Percentiles rank a stretch among this genome's conserved stretches.
Evolutionary conservation across 805 yeast genomes (phyloP).

Genomic region (Cyberlindnera galapagoensis): DNA sequence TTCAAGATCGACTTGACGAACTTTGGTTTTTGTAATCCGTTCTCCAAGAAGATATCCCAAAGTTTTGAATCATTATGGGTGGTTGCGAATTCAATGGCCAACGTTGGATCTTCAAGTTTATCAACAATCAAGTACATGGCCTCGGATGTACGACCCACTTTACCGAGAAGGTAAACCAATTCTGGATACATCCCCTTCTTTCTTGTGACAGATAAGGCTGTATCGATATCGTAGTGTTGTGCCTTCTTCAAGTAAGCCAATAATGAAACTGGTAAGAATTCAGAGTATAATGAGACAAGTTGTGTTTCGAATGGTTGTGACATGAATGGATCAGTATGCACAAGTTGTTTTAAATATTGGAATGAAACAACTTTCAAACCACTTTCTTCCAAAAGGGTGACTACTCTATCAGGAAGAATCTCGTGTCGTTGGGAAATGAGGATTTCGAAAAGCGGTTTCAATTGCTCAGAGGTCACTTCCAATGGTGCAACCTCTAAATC

Average conservation of each 20-base stretch:
- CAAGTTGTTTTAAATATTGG: conserved; percentile 58
- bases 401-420: conserved; percentile 45
- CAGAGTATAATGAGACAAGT: conserved; percentile 57
- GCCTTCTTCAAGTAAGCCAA: conserved; percentile 55
- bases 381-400: conserved; percentile 36
- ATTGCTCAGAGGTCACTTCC: conserved; percentile 18
- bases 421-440: conserved; percentile 63
- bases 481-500: conserved; percentile 35
- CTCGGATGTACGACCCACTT: conserved; percentile 69
- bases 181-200: conserved; percentile 51
- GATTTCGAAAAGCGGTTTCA: conserved; percentile 42
- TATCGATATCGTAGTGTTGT: conserved; percentile 58
- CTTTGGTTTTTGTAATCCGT: conserved; percentile 65
- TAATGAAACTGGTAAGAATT: conserved; percentile 48
- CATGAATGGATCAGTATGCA: conserved; percentile 46
- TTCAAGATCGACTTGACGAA: conserved; percentile 72
- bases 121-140: conserved; percentile 77
- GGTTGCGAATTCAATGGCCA: conserved; percentile 72
- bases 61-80: conserved; percentile 44
- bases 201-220: conserved; percentile 65
- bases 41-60: conserved; percentile 70
- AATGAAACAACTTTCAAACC: conserved; percentile 48
- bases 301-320: conserved; percentile 58
- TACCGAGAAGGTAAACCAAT: conserved; percentile 73
- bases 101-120: conserved; percentile 67